Evolutionary conservation across 768 basidiomycete species (phyloP), one percentile per base, ranked within the genome.

Genomic region (Cantharellus anzutake): DNA sequence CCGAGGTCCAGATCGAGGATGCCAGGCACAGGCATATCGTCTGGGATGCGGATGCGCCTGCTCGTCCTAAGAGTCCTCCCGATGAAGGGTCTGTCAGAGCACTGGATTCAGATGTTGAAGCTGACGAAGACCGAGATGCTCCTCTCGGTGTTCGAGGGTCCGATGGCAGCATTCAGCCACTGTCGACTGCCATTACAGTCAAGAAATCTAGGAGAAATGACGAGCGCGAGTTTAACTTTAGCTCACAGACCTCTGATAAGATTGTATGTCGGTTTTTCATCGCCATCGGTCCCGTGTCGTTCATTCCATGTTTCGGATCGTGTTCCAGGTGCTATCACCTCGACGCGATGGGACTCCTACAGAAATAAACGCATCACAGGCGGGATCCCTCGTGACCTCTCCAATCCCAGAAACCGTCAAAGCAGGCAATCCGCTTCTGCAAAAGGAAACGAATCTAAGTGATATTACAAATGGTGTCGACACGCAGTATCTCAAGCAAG

Each of bases 1-100:
- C 73, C 1, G 78, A 82, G 61, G 72, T 75, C 39, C 85, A 86
- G 66, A 70, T 70, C 58, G 71, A 74, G 62, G 86, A 88, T 61
- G 84, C 86, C 2, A 66, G 73, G 39, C 68, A 71, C 5, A 76
- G 87, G 60, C 79, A 75, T 53, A 69, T 87, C 35, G 78, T 81
- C 4, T 90, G 86, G 85, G 74, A 78, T 60, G 76, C 75, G 7
- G 78, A 81, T 42, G 11, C 35, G 14, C 11, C 7, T 11, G 52
- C 44, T 29, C 44, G 44, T 29, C 44, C 52, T 11, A 35, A 55
- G 14, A 57, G 56, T 41, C 41, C 56, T 57, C 5, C 2, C 5
- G 14, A 11, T 14, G 56, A 42, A 35, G 41, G 14, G 39, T 37
- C 56, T 42, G 56, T 40, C 11, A 35, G 56, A 39, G 56, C 39